Evolutionary conservation across 257 asterid species (phyloP).

Genomic region (Fraxinus quadrangulata): DNA sequence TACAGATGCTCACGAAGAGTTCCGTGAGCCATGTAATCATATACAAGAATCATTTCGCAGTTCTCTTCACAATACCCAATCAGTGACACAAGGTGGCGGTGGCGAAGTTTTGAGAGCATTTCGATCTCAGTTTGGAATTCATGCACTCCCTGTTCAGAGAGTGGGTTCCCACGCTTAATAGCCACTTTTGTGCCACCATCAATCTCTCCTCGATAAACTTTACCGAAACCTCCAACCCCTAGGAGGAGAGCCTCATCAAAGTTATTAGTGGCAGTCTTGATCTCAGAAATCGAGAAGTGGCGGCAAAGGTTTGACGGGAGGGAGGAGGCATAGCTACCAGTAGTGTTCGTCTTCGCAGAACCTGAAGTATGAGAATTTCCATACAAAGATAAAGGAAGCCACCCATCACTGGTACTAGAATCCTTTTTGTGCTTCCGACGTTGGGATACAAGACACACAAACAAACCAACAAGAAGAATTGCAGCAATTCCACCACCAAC

Average conservation of each 20-base stretch:
- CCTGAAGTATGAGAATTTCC: constrained; percentile 83
- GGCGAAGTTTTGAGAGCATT: constrained; percentile 93
- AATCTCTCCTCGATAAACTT: constrained; percentile 80
- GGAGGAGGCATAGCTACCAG: constrained; percentile 81
- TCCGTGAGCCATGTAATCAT: constrained; percentile 89
- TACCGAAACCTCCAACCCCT: constrained; percentile 93
- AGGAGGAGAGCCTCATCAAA: constrained; percentile 78
- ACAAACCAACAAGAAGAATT: constrained; percentile 54
- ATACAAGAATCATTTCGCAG: constrained; percentile 87
- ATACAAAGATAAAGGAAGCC: constrained; percentile 87
- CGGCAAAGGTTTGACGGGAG: constrained; percentile 86
- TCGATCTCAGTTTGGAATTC: constrained; percentile 94
- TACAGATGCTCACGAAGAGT: constrained; percentile 87
- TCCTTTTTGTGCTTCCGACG: constrained; percentile 50
- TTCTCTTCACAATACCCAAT: constrained; percentile 90
- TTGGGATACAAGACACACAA: constrained; percentile 43
- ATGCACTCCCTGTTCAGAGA: constrained; percentile 83
- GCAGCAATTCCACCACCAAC: constrained; percentile 82
- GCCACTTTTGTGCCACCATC: constrained; percentile 89
- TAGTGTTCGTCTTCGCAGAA: constrained; percentile 77
- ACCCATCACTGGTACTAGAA: constrained; percentile 68
- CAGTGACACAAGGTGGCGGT: constrained; percentile 85
- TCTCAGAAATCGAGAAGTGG: constrained; percentile 83
- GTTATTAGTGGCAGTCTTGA: constrained; percentile 77
- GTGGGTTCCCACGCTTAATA: constrained; percentile 90